Evolutionary conservation across 164 flowering plant genomes (phyloP), one percentile per base, ranked within the genome.

Genomic region (Liriodendron chinense): DNA sequence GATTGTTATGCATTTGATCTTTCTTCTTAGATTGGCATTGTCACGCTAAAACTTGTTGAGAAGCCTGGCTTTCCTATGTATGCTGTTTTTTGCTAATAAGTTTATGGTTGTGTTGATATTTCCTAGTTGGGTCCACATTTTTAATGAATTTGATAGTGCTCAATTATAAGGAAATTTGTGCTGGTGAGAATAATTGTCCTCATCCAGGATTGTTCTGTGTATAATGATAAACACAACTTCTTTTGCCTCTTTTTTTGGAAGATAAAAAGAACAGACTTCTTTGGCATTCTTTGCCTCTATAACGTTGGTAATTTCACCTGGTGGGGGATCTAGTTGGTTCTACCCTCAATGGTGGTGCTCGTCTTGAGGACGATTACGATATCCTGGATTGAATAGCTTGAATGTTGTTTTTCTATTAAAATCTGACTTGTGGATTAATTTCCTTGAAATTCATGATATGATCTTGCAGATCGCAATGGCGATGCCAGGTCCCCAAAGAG

Each of bases 401-500:
- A 14, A 64, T 22, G 13, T 64, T 64, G 34, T 64, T 64, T 64
- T 64, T 64, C 12, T 34, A 34, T 34, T 34, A 34, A 34, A 34
- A 34, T 34, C 43, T 34, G 43, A 34, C 6, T 34, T 34, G 43
- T 64, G 67, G 24, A 8, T 22, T 64, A 7, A 14, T 65, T 65
- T 23, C 43, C 16, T 26, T 67, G 14, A 26, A 43, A 67, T 34
- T 67, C 70, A 28, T 71, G 21, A 26, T 21, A 48, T n/a, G 53
- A 34, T 20, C 26, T 16, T 74, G 72, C 85, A 91, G 98, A 90
- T 75, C 89, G 85, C 77, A 74, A 74, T 74, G 77, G 77, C 65
- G 97, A 89, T 80, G 83, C 88, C 22, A 85, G 86, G 70, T 96
- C 99, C 49, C 99, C 99, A 14, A 94, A 96, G 86, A 92, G 97